A percentile compares a stretch with the other conserved stretches of the same genome.
Evolutionary conservation across 305 asterid genomes (phyloP).

Genomic region (Rubia tinctorum): DNA sequence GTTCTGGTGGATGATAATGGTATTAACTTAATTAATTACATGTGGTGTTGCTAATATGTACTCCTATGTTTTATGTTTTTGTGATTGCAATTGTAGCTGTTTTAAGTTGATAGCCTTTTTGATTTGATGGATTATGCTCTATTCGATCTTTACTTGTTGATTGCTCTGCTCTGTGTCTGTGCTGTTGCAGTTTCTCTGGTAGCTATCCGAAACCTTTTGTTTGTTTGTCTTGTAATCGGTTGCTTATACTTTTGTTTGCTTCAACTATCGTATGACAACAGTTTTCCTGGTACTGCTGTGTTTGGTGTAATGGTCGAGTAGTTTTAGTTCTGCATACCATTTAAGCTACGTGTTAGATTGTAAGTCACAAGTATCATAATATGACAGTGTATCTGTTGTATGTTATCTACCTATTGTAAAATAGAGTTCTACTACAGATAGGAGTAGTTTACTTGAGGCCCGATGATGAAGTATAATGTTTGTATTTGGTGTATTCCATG

Average conservation of each 20-base stretch:
- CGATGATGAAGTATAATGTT: too few species aligned
- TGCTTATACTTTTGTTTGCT: background rate
- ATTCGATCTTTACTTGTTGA: background rate
- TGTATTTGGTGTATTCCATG: too few species aligned
- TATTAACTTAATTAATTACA: constrained; percentile 15
- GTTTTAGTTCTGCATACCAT: background rate
- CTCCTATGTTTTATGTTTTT: background rate
- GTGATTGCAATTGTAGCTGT: background rate
- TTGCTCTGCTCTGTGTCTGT: background rate
- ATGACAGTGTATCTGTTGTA: background rate
- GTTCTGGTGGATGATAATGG: constrained; percentile 5
- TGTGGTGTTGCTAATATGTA: background rate
- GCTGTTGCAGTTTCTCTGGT: too few species aligned
- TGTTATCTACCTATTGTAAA: background rate
- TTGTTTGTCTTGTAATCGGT: background rate
- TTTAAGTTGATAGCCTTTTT: background rate
- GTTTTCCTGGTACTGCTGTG: background rate
- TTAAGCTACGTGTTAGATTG: background rate
- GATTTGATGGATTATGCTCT: background rate
- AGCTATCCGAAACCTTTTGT: too few species aligned
- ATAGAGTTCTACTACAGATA: background rate
- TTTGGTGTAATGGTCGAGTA: too few species aligned
- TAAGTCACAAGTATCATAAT: too few species aligned
- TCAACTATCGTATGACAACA: background rate
- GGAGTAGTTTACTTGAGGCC: background rate